Base-by-base conservation (phyloP, 257 asterid genomes). In the Solanum ahanhuiri region DNA sequence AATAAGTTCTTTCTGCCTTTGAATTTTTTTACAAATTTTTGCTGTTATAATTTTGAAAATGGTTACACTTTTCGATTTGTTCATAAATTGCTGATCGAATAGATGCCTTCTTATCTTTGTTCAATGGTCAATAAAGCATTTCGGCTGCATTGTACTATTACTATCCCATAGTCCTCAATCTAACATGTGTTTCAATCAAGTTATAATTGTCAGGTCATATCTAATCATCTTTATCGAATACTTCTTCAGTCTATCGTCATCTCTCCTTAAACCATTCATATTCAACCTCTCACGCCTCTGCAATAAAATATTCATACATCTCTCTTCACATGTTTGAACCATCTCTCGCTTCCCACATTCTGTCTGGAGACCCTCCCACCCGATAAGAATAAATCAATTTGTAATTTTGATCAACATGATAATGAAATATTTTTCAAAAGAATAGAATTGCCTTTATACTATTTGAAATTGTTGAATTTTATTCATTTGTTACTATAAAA, bases 191-290 rank as follows among this genome's bases (percentile, higher is more conserved):
- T 6, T 12, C 2, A 15, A 14, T 33, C 5, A 9, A 39, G 10
- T 2, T 39, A 0, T 39, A 39, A 39, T 39, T 39, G 12, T 39
- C 3, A 2, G 9, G 4, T 9, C 3, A 0, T 39, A 39, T 39
- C 2, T 39, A 39, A 39, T 39, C 0, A 9, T 9, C 1, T 2
- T 0, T 39, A 9, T 39, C 0, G 3, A 39, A 0, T 39, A 39
- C 1, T 2, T 0, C 43, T 9, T 39, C 0, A 10, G 3, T 39
- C 1, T 39, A 39, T 9, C 0, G 9, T 1, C 1, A 39, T 0
- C 1, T 39, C 11, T 9, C 3, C 4, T 41, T 43, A 43, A 43
- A 43, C 1, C 4, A 43, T 43, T 11, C 1, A 11, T 43, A 43
- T 43, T 3, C 0, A 43, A 43, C 1, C 15, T 43, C 5, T 43